Evolutionary conservation across 371 early-diverging fungal species (phyloP), one percentile per base, ranked within the genome.

Genomic region (Synchytrium microbalum): DNA sequence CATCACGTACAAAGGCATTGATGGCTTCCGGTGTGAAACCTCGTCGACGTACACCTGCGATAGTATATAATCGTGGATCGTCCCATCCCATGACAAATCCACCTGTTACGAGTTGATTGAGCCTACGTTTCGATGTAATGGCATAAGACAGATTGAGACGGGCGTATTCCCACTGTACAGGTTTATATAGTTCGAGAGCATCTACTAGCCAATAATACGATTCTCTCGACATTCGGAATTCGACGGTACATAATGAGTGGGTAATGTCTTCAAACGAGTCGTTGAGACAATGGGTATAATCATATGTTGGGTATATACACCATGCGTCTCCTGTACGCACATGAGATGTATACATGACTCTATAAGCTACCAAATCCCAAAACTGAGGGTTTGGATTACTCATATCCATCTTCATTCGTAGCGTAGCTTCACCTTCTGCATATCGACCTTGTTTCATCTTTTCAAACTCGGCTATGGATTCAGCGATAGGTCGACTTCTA

Each of bases 241-340:
- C 99, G 53, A 90, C 85, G 1, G 99, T 99, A 83, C 99, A 99
- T 66, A 99, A 88, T 24, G 98, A 97, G 75, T 99, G 99, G 0
- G 99, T 98, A 63, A 99, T 99, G 83, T 99, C 96, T 74, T 99
- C 99, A 67, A 99, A 89, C 2, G 99, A 99, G 76, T 99, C 99
- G 67, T 91, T 92, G 23, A 99, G 83, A 73, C 99, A 99, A 74
- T 99, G 98, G 2, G 99, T 96, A 76, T 89, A 99, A 78, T 99
- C 99, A 74, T 99, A 99, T 16, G 99, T 98, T 46, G 99, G 99
- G 77, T 99, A 99, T 72, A 99, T 91, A 70, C 95, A 86, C 96
- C 98, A 99, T 58, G 87, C 78, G 52, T 86, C 82, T 19, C 91
- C 95, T 10, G 99, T 96, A 61, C 95, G 89, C 72, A 87, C 88